Evolutionary conservation across 176 grass and related monocot genomes (phyloP).

Genomic region (barley (Hordeum vulgare)): DNA sequence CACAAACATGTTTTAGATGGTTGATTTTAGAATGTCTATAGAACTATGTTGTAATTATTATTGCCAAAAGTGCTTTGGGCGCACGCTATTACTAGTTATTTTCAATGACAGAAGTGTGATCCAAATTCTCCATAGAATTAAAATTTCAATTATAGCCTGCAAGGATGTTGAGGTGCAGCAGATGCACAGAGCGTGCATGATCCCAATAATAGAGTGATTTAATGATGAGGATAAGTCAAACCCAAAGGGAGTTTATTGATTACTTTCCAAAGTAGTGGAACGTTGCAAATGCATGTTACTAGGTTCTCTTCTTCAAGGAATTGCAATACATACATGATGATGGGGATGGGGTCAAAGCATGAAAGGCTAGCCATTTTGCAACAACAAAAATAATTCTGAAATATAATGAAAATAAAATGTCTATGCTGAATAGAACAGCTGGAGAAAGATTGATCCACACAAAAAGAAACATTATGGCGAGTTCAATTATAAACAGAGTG

Average conservation of each 20-base stretch:
- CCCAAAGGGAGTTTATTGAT: background rate
- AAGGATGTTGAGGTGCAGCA: conserved; percentile 3
- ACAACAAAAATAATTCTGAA: background rate
- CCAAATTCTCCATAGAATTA: background rate
- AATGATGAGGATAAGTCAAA: conserved; percentile 21
- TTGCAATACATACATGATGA: conserved; percentile 7
- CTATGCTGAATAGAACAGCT: background rate
- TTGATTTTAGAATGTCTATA: background rate
- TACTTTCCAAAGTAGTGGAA: conserved; percentile 32
- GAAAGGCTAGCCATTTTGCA: conserved; percentile 7
- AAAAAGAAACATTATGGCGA: background rate
- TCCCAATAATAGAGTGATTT: conserved; percentile 17
- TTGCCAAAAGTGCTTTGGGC: background rate
- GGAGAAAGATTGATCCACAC: background rate
- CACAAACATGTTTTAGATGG: background rate
- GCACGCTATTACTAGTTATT: background rate
- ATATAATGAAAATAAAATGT: background rate
- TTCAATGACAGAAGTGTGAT: background rate
- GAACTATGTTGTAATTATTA: background rate
- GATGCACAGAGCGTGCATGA: background rate
- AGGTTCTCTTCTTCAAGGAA: background rate
- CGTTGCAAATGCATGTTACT: conserved; percentile 29
- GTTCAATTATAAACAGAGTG: background rate
- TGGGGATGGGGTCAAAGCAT: conserved; percentile 22
- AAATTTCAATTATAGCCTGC: background rate